phyloP scores from a whole-genome alignment of 2,329 filamentous ascomycete species.

The Trichoderma citrinoviride region DNA sequence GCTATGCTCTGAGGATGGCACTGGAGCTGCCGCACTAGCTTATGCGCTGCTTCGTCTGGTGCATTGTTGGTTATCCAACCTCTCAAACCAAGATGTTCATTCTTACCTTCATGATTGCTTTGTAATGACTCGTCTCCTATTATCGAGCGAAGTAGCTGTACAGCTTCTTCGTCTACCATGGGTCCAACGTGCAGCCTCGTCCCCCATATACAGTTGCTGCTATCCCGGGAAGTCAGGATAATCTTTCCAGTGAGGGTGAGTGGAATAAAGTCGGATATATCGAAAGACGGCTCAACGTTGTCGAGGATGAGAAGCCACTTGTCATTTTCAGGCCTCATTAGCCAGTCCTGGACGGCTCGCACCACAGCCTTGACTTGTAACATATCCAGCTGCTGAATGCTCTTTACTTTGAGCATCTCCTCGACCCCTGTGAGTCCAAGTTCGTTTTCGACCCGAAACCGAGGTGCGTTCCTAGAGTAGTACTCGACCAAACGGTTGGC shows the following conservation, averaged over 20 bases:
- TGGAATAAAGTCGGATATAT: slow-evolving; percentile 30
- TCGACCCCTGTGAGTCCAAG: slow-evolving; percentile 28
- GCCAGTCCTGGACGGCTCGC: slow-evolving; percentile 30
- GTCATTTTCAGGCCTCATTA: slow-evolving; percentile 28
- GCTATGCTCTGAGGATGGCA: slow-evolving; percentile 28
- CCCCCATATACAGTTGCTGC: slow-evolving; percentile 27
- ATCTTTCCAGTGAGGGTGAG: slow-evolving; percentile 29
- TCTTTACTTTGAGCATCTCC: slow-evolving; percentile 30
- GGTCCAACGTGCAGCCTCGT: slow-evolving; percentile 25
- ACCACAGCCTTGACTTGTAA: slow-evolving; percentile 28
- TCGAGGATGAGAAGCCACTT: slow-evolving; percentile 31
- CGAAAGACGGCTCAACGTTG: slow-evolving; percentile 28
- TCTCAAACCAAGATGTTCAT: background rate
- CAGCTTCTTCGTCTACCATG: slow-evolving; percentile 27
- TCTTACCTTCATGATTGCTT: slow-evolving; percentile 23
- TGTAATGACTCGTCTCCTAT: slow-evolving; percentile 16
- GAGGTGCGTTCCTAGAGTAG: slow-evolving; percentile 25
- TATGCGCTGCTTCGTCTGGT: slow-evolving; percentile 24
- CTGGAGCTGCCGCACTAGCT: slow-evolving; percentile 24
- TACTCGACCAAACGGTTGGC: slow-evolving; percentile 26
- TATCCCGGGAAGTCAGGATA: slow-evolving; percentile 29
- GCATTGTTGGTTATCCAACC: background rate
- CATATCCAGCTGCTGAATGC: slow-evolving; percentile 27
- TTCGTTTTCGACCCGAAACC: slow-evolving; percentile 26
- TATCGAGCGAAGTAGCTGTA: slow-evolving; percentile 23